phyloP scores from a whole-genome alignment of 2,329 filamentous ascomycete species.

The Periconia sp. region DNA sequence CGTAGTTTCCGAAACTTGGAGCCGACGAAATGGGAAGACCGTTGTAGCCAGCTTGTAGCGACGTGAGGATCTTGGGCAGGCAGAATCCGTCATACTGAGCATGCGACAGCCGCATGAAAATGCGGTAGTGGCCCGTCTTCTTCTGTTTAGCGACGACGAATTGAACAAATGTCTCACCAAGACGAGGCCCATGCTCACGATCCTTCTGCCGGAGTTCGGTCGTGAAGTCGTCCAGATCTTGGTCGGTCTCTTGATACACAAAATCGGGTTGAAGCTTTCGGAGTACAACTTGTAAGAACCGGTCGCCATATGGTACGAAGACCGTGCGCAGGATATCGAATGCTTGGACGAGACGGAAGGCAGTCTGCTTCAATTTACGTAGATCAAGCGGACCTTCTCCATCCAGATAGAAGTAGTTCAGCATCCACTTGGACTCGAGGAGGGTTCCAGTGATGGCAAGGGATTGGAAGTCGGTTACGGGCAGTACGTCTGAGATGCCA shows the following conservation, averaged over 20 bases:
- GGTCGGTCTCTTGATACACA: conserved; percentile 36
- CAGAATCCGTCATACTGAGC: conserved; percentile 44
- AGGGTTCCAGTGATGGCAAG: conserved; percentile 42
- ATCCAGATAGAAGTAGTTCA: conserved; percentile 44
- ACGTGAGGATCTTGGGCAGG: conserved; percentile 34
- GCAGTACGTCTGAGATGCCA: conserved; percentile 40
- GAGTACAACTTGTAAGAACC: conserved; percentile 42
- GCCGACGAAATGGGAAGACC: conserved; percentile 38
- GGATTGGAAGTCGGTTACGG: conserved; percentile 41
- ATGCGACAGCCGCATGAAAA: conserved; percentile 42
- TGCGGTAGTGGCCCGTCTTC: conserved; percentile 32
- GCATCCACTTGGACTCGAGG: conserved; percentile 43
- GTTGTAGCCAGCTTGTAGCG: conserved; percentile 39
- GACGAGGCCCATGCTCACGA: conserved; percentile 33
- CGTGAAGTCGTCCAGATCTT: conserved; percentile 36
- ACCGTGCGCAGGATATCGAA: conserved; percentile 44
- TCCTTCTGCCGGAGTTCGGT: conserved; percentile 34
- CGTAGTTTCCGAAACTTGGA: conserved; percentile 39
- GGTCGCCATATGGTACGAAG: conserved; percentile 41
- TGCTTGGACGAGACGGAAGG: conserved; percentile 37
- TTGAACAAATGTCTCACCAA: conserved; percentile 39
- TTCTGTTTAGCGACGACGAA: conserved; percentile 41
- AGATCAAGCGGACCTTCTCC: conserved; percentile 37
- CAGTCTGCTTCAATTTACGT: conserved; percentile 37
- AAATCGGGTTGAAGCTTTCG: conserved; percentile 40